phyloP scores from a whole-genome alignment of 1,284 basidiomycete species.

The Ceratobasidium sp. region DNA sequence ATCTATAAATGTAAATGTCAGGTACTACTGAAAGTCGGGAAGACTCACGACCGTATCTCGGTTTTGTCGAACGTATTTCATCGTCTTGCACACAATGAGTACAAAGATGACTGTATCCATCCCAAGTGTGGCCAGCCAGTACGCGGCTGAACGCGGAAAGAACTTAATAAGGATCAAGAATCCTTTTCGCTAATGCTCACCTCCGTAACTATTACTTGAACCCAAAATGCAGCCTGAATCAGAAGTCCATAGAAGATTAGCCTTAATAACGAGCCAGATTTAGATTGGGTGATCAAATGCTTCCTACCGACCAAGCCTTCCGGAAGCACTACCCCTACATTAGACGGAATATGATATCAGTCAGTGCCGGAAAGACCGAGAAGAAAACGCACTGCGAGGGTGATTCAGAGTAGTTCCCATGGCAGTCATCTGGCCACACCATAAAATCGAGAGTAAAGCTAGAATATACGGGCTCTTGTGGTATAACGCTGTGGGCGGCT shows the following conservation, averaged over 20 bases:
- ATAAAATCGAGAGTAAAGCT: neutral
- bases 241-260: neutral
- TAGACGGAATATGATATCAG: neutral
- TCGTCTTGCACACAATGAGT: neutral
- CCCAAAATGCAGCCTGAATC: slow-evolving; percentile 32
- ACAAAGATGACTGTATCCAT: slow-evolving; percentile 19
- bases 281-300: neutral
- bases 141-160: neutral
- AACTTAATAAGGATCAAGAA: neutral
- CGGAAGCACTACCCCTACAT: slow-evolving; percentile 26
- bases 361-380: neutral
- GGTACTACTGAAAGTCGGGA: neutral
- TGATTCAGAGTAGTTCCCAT: slow-evolving; percentile 23
- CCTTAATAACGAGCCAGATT: neutral
- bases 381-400: slow-evolving; percentile 4
- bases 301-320: slow-evolving; percentile 28
- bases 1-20: neutral
- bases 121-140: slow-evolving; percentile 21
- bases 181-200: slow-evolving; percentile 5
- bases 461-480: slow-evolving; percentile 20
- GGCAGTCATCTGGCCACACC: slow-evolving; percentile 34
- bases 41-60: slow-evolving; percentile 15
- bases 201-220: neutral
- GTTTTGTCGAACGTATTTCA: neutral
- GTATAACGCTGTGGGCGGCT: slow-evolving; percentile 26